Evolutionary conservation across 176 grass and related monocot species (phyloP).

Genomic region (Carex myosuroides): DNA sequence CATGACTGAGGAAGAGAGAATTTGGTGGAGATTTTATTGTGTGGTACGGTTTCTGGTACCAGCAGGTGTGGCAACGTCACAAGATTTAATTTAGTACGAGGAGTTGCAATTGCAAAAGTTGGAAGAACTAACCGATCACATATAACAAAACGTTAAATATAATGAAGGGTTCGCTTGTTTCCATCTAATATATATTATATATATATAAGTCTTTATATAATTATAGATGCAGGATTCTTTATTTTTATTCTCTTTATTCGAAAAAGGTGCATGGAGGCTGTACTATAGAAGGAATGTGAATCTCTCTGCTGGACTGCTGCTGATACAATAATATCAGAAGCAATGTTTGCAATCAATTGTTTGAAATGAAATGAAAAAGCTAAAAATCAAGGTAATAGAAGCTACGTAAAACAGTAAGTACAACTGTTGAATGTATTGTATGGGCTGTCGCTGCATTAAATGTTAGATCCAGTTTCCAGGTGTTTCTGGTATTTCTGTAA

Average conservation of each 20-base stretch:
- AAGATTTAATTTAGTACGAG: background rate
- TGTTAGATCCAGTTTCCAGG: background rate
- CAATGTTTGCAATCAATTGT: background rate
- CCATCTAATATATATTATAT: background rate
- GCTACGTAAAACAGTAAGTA: background rate
- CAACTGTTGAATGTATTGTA: background rate
- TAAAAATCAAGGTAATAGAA: background rate
- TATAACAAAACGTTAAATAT: background rate
- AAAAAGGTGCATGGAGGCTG: background rate
- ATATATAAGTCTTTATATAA: background rate
- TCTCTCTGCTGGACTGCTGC: background rate
- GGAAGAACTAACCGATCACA: background rate
- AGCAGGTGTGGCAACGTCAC: background rate
- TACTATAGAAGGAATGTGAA: background rate
- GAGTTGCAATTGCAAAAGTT: background rate
- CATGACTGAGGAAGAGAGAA: background rate
- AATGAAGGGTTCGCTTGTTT: background rate
- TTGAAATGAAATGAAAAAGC: background rate
- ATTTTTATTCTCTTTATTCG: background rate
- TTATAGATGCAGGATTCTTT: background rate
- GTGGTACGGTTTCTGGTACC: slow-evolving; percentile 9
- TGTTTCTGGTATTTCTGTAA: background rate
- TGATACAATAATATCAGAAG: background rate
- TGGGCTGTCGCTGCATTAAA: background rate
- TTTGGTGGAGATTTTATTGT: background rate